A percentile compares a stretch with the other conserved stretches of the same genome.
These are phyloP conservation scores for Collybiopsis confluens DNA, from an alignment of 768 basidiomycete genomes.

Conservation along the genomic window DNA sequence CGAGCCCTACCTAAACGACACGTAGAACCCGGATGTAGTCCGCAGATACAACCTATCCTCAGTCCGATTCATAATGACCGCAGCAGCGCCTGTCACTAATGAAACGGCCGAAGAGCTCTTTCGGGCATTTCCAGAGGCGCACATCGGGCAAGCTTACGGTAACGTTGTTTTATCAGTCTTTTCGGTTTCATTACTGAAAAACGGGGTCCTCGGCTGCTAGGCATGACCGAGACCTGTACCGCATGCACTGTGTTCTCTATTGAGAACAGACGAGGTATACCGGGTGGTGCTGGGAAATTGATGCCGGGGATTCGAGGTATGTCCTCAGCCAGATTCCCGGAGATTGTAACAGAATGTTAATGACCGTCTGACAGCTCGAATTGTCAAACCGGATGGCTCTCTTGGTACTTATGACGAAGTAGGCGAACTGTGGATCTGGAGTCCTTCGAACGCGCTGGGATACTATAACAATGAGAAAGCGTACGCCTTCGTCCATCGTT, in stretches of 20 bases:
- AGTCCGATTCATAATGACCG: slow-evolving; percentile 47
- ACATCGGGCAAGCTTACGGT: slow-evolving; percentile 61
- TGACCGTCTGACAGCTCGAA: slow-evolving; percentile 22
- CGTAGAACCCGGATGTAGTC: slow-evolving; percentile 42
- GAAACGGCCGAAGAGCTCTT: slow-evolving; percentile 49
- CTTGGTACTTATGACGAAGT: slow-evolving; percentile 36
- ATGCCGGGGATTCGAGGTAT: slow-evolving; percentile 2
- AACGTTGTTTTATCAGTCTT: slow-evolving; percentile 2
- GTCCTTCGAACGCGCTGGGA: slow-evolving; percentile 37
- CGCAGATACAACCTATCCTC: slow-evolving; percentile 45
- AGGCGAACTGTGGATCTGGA: slow-evolving; percentile 45
- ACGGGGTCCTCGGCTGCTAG: slow-evolving; percentile 24
- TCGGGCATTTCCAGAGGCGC: slow-evolving; percentile 45
- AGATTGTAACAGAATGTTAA: too few species aligned
- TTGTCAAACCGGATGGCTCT: slow-evolving; percentile 43
- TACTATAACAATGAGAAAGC: slow-evolving; percentile 56
- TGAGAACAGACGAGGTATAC: slow-evolving; percentile 41
- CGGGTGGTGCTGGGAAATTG: slow-evolving; percentile 30
- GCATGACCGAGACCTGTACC: slow-evolving; percentile 64
- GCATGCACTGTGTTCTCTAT: slow-evolving; percentile 47
- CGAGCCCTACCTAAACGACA: too few species aligned
- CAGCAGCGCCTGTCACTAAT: slow-evolving; percentile 55
- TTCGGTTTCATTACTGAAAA: background rate
- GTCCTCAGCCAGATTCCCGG: too few species aligned
- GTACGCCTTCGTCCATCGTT: slow-evolving; percentile 39